Evolutionary conservation across 768 basidiomycete species (phyloP), one percentile per base, ranked within the genome.

Genomic region (Suillus weaverae): DNA sequence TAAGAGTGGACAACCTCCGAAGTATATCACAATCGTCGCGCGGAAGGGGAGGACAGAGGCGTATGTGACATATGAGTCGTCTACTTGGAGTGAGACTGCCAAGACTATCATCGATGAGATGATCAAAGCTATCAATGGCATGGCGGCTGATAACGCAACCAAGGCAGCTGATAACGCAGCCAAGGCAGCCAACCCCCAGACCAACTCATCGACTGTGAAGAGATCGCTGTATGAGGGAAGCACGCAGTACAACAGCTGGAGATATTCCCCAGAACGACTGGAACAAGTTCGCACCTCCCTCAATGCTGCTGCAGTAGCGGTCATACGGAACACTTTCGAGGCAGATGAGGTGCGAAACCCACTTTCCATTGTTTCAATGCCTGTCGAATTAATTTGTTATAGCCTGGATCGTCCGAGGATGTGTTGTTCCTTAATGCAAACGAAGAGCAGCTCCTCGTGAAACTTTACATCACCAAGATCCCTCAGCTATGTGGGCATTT

Each of bases 401-500:
- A 87, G 90, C 88, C 84, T 77, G 91, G 91, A 11, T 92, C 91
- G 0, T 92, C 92, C 4, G 79, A 81, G 20, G 82, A 83, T 61
- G 85, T 92, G 3, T 85, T 85, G 3, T 98, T 98, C 74, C 81
- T 96, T 33, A 83, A 77, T 53, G 84, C 94, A 2, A 81, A 88
- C 35, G 97, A 99, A 76, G 97, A 99, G 74, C 85, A 87, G 50
- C 79, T 92, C 11, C 86, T 99, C 48, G 92, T 99, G 30, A 92
- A 92, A 70, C 86, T 95, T 65, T 99, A 99, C 76, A 81, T 91
- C 66, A 85, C 87, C 55, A 95, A 95, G 77, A 87, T 95, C n/a
- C 82, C 89, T 1, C 89, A 91, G 70, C 81, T 97, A 53, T 97
- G 92, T 72, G 87, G 86, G 0, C 87, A 88, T 68, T 96, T 97